Evolutionary conservation across 805 yeast genomes (phyloP), one percentile per base, ranked within the genome.

Genomic region (Lachancea quebecensis): DNA sequence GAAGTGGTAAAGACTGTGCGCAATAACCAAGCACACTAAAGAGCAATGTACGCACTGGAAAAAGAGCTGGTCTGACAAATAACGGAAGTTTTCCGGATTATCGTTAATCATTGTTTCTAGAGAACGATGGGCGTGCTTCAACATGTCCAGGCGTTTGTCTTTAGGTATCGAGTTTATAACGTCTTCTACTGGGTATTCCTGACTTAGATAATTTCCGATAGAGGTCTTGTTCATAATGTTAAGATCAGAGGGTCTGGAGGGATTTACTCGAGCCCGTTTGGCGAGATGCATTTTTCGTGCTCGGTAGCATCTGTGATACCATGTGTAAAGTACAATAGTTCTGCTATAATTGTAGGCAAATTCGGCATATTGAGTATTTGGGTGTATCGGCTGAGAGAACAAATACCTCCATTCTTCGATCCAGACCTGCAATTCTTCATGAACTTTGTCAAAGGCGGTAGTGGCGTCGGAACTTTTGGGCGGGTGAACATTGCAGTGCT

Each of bases 361-460:
- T 55, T 81, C 89, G 2, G 83, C 82, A 62, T 84, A 85, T 56
- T 85, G 90, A 41, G 81, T 70, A 1, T 82, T 77, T 1, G 88
- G 84, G 59, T 83, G 89, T n/a, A 43, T 78, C 41, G 76, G 75
- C 59, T 83, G 89, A 41, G 75, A 74, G 59, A 83, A 78, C 21
- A 84, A 62, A 53, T 78, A 77, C 37, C 73, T 77, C 91, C 91
- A 85, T 56, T 79, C 81, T 2, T 74, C 76, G 46, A 73, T 68
- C 93, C 93, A 85, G 4, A 59, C 56, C 25, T 63, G 65, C n/a
- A 82, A 60, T 46, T 79, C 85, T 3, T 66, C 70, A 35, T 68
- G 65, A 18, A 74, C 77, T 2, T 64, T 18, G 47, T 56, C 47
- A 68, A 70, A 44, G 64, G 60, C 40, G 46, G 53, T 29, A 41